Evolutionary conservation across 495 filamentous ascomycete genomes (phyloP), one percentile per base, ranked within the genome.

Genomic region (Penicillium fimorum): DNA sequence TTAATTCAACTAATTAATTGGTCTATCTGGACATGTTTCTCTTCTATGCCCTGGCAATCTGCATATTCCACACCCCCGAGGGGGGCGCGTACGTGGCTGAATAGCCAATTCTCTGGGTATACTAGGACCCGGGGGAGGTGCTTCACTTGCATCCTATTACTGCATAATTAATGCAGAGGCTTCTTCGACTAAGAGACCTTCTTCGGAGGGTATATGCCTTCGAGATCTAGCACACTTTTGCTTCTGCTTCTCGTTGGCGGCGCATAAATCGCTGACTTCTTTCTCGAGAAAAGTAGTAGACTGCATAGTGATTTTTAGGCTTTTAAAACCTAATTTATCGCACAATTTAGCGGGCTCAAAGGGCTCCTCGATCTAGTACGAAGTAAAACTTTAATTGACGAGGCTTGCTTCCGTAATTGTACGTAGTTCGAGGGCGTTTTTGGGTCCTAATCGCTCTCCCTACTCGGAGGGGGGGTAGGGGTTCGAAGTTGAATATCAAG

Each of bases 1-100:
- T 52, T 52, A 52, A 52, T 41, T 41, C 24, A 35, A 52, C 40
- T 25, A 13, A 43, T 12, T 40, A 2, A 13, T 1, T 27, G 27
- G 7, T 43, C 49, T 40, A 43, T 52, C 37, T 52, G 49, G 49
- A 20, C 49, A 52, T 40, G 37, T 52, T 43, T 52, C 33, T 52
- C 49, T 52, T 41, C 49, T 52, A 43, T 52, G 33, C 15, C 33
- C 49, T 52, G 49, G 49, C 49, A 2, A 0, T 6, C 33, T 52
- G 5, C 49, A 52, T 52, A 52, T 52, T 52, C 33, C 49, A 52
- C 49, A 41, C 27, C 37, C 49, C 29, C 35, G 49, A n/a, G 24
- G 37, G 37, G 32, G 17, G 5, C 27, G 49, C 12, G 49, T 52
- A 42, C 10, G 49, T 41, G 49, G 20, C 24, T 45, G 24, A 38